These are phyloP conservation scores for Leishmania guyanensis DNA, from an alignment of 208 protist genomes.

Conservation along the genomic window DNA sequence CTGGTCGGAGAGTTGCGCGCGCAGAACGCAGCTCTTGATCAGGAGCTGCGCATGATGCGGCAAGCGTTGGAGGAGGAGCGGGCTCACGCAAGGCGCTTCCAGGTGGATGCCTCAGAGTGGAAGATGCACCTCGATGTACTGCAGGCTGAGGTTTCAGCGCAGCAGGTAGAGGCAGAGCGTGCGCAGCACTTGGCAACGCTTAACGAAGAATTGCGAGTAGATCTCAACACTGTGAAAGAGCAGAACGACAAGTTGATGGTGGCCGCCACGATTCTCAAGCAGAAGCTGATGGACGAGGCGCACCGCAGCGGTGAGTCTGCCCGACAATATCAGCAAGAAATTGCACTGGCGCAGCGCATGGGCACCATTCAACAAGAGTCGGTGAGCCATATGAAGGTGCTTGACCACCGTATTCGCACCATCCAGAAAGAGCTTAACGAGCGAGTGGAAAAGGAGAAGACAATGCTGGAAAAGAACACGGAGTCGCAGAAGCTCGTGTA, in stretches of 20 bases:
- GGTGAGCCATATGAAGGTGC: conserved; percentile 51
- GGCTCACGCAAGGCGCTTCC: conserved; percentile 38
- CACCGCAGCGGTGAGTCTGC: conserved; percentile 48
- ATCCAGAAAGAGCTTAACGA: conserved; percentile 80
- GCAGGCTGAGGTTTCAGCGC: conserved; percentile 50
- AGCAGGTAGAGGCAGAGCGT: conserved; percentile 64
- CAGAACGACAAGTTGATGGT: conserved; percentile 86
- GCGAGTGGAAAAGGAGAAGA: conserved; percentile 64
- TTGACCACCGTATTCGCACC: conserved; percentile 63
- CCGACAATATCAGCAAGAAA: conserved; percentile 72
- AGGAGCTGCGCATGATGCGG: conserved; percentile 53
- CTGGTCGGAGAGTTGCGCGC: conserved; percentile 69
- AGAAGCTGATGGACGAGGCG: conserved; percentile 74
- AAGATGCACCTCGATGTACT: conserved; percentile 57
- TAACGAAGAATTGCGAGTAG: conserved; percentile 63
- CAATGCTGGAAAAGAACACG: conserved; percentile 63
- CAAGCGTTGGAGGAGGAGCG: conserved; percentile 65
- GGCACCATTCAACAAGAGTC: conserved; percentile 79
- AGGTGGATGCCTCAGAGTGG: conserved; percentile 67
- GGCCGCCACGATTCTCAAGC: conserved; percentile 76
- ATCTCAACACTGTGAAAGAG: conserved; percentile 67
- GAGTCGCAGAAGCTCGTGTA: conserved; percentile 75
- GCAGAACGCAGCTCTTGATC: conserved; percentile 55
- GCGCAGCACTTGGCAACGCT: conserved; percentile 55
- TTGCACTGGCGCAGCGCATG: conserved; percentile 84